Base-by-base conservation (phyloP, 2,329 filamentous ascomycete genomes). In the Juglanconis oblonga region DNA sequence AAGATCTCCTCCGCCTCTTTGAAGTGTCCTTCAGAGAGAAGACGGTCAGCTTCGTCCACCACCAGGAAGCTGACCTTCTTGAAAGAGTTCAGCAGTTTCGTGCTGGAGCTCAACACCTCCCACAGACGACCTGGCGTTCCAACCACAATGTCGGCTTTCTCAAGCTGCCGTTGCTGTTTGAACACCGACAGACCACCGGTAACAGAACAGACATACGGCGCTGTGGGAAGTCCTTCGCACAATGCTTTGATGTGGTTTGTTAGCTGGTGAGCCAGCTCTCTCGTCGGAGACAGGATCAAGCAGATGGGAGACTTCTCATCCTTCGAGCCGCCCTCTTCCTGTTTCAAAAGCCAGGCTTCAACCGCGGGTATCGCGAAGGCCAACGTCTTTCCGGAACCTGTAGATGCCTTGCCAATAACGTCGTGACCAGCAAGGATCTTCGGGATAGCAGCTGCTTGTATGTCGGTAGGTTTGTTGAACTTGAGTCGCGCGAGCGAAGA, bases 301-400 rank as follows among this genome's bases (percentile, higher is more conserved):
- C 92, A 91, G 57, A 89, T 81, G 0, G 92, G 89, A 1, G 76
- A 74, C 61, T 79, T 77, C 3, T 72, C 68, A 31, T 69, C 65
- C 6, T 70, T 67, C 17, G 72, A 67, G 3, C 67, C 67, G 3
- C 73, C 69, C 42, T 76, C 69, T 33, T 77, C 74, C 31, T 77
- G 74, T 52, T 72, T 69, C 57, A 76, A 69, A 10, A 99, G 76
- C 80, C 89, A 97, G 58, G 84, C 82, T 73, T 99, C 93, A 9
- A 98, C 79, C 58, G 99, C 95, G 0, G 95, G 95, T 64, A 99
- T 92, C 1, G 89, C 92, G 73, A 97, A 99, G 0, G 95, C 94
- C 49, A 99, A 79, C 0, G 95, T 99, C 76, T 99, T 99, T 67
- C 95, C 95, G 13, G 95, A 98, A 65, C 95, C 95, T 0, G 95